Conservation (phyloP, 805 yeast species). For the Saccharomycopsis microspora region DNA sequence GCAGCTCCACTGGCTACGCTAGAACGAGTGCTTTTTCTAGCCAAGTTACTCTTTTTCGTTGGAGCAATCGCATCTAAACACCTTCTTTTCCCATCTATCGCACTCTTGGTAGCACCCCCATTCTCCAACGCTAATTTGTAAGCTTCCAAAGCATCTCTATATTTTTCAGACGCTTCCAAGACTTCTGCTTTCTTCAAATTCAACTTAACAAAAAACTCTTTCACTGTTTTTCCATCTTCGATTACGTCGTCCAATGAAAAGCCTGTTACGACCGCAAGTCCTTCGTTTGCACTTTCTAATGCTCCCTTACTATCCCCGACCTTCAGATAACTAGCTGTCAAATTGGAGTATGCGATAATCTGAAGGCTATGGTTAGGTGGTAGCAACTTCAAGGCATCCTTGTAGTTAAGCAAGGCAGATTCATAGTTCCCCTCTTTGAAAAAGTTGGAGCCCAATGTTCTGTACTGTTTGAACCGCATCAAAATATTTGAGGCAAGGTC, state of each 20-base stretch:
- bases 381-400: constrained; percentile 40
- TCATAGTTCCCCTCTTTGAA: constrained; percentile 80
- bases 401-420: constrained; percentile 49
- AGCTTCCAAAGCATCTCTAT: constrained; percentile 44
- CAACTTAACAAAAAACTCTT: constrained; percentile 66
- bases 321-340: constrained; percentile 56
- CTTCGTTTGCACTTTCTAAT: constrained; percentile 25
- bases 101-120: constrained; percentile 52
- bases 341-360: constrained; percentile 63
- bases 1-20: constrained; percentile 26
- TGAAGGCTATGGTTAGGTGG: constrained; percentile 57
- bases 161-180: constrained; percentile 67
- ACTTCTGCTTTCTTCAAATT: constrained; percentile 70
- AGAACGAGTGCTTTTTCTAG: constrained; percentile 10
- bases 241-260: constrained; percentile 22
- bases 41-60: constrained; percentile 20
- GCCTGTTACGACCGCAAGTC: constrained; percentile 21
- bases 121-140: constrained; percentile 55
- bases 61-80: constrained; percentile 60
- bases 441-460: constrained; percentile 39
- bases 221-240: constrained; percentile 43
- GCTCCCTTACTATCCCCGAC: constrained; percentile 48
- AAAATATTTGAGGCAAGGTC: neutral
- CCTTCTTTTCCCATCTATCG: constrained; percentile 75
- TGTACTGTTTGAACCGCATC: constrained; percentile 21